A percentile compares a stretch with the other conserved stretches of the same genome.
Conservation (phyloP, 2,329 filamentous ascomycete genomes). For the Calonectria pteridis region DNA sequence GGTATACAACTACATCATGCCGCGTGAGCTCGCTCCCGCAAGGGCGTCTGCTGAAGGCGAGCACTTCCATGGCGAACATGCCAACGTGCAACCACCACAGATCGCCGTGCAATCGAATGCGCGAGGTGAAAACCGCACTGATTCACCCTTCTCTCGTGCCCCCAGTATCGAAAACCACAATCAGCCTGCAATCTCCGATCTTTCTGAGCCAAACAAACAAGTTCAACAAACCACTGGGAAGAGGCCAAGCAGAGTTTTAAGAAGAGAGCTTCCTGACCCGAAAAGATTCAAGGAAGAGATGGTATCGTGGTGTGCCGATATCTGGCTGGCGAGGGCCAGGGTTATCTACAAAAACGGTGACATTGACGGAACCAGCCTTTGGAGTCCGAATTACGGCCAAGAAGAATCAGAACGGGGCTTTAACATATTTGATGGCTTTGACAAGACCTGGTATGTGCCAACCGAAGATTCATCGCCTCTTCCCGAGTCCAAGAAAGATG, state of each 20-base stretch:
- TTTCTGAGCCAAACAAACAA: slow-evolving; percentile 8
- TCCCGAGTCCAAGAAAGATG: slow-evolving; percentile 19
- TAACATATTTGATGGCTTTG: slow-evolving; percentile 40
- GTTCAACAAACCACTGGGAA: background rate
- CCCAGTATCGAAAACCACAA: background rate
- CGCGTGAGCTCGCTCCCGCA: background rate
- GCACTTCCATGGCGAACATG: too few relatives aligned
- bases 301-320: slow-evolving; percentile 33
- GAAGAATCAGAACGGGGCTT: slow-evolving; percentile 18
- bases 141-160: background rate
- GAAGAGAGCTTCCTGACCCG: background rate
- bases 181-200: background rate
- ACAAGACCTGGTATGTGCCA: slow-evolving; percentile 40
- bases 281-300: slow-evolving; percentile 37
- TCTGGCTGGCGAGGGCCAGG: slow-evolving; percentile 35
- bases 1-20: background rate
- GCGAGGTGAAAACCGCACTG: too few relatives aligned
- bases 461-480: slow-evolving; percentile 28
- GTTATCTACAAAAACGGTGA: slow-evolving; percentile 32
- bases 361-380: slow-evolving; percentile 36
- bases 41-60: background rate
- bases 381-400: slow-evolving; percentile 32
- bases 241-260: background rate
- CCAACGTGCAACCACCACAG: too few relatives aligned
- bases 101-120: background rate